Evolutionary conservation across 225 moss, liverwort and hornwort genomes (phyloP).

Genomic region (Marchantia polymorpha): DNA sequence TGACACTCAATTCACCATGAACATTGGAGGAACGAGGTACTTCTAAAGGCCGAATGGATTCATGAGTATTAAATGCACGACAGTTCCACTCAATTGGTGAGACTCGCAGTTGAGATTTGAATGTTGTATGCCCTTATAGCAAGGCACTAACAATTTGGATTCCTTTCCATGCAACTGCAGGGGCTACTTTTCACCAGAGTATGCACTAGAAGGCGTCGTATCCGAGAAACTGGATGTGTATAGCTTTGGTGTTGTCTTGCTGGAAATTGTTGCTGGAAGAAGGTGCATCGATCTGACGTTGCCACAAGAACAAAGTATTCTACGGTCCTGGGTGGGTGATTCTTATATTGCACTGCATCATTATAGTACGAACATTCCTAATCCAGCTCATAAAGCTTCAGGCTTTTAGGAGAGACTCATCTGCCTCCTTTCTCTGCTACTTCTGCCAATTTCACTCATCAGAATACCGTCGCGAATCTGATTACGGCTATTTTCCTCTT

Average conservation of each 20-base stretch:
- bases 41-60: background rate
- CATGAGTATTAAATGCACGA: background rate
- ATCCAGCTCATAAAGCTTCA: no score
- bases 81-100: background rate
- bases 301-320: slow-evolving; percentile 6
- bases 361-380: no score
- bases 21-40: background rate
- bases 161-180: background rate
- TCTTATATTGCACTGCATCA: background rate
- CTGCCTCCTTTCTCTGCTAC: no score
- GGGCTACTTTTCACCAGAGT: slow-evolving; percentile 38
- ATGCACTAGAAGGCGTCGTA: slow-evolving; percentile 25
- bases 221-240: slow-evolving; percentile 37
- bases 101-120: background rate
- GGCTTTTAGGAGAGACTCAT: no score
- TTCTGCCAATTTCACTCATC: no score
- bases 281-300: slow-evolving; percentile 20
- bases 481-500: no score
- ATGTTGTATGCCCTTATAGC: no score
- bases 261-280: slow-evolving; percentile 37
- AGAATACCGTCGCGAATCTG: no score
- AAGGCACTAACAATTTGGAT: background rate
- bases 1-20: background rate
- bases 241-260: slow-evolving; percentile 34
- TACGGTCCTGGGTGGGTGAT: background rate